Percentiles rank a stretch among this genome's conserved stretches.
These are phyloP conservation scores for Lepidium campestre DNA, from an alignment of 441 rosid species.

Conservation along the genomic window DNA sequence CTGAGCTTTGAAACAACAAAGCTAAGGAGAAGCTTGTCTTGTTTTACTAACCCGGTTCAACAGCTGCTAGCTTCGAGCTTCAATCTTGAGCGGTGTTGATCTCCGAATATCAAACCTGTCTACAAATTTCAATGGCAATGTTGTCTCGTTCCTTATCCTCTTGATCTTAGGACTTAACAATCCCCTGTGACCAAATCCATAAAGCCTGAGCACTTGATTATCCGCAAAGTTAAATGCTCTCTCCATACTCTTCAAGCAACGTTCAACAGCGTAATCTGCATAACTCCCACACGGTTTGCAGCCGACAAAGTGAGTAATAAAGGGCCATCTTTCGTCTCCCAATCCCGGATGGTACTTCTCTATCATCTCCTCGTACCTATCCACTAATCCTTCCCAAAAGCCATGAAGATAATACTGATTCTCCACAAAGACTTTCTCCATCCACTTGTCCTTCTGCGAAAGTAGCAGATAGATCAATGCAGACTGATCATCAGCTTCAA, in stretches of 20 bases:
- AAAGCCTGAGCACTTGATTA: conserved; percentile 83
- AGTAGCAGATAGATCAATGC: conserved; percentile 81
- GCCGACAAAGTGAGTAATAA: conserved; percentile 94
- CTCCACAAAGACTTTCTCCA: conserved; percentile 85
- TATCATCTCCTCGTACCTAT: conserved; percentile 89
- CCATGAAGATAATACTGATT: conserved; percentile 90
- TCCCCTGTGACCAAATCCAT: conserved; percentile 84
- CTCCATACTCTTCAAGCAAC: conserved; percentile 85
- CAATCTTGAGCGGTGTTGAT: conserved; percentile 15
- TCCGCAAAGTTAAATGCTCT: conserved; percentile 95
- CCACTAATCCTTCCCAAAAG: conserved; percentile 93
- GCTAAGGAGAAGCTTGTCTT: neutral
- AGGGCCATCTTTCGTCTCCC: conserved; percentile 99
- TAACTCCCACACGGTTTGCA: conserved; percentile 98
- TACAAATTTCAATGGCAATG: conserved; percentile 64
- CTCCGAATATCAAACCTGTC: conserved; percentile 81
- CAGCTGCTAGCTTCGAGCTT: neutral
- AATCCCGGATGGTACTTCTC: conserved; percentile 93
- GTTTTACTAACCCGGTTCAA: neutral
- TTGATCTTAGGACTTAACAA: conserved; percentile 81
- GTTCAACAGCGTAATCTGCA: conserved; percentile 91
- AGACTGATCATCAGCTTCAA: conserved; percentile 98
- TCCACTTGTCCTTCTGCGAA: conserved; percentile 76
- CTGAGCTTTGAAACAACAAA: neutral
- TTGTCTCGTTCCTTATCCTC: conserved; percentile 84